These are phyloP conservation scores for Inga laurina DNA, from an alignment of 306 rosid species.

Conservation along the genomic window DNA sequence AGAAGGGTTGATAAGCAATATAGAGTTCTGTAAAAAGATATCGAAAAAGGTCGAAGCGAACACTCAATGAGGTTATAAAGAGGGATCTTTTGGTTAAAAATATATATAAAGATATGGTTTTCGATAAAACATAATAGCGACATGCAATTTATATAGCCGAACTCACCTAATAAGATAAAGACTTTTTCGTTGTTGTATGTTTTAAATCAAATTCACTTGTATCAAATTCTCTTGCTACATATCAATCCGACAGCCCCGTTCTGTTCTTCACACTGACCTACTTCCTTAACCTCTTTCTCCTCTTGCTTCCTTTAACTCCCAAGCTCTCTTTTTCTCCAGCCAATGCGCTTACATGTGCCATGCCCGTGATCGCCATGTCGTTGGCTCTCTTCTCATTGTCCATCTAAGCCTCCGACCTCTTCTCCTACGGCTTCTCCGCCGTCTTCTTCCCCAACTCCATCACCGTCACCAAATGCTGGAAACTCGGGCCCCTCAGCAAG, in stretches of 20 bases:
- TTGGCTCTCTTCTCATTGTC: slow-evolving; percentile 46
- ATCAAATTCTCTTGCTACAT: slow-evolving; percentile 30
- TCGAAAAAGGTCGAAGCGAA: no score
- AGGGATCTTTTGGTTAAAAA: no score
- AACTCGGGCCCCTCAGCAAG: slow-evolving; percentile 13
- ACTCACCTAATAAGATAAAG: no score
- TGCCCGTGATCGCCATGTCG: slow-evolving; percentile 42
- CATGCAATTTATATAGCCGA: no score
- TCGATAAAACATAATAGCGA: no score
- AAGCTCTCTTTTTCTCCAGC: neutral
- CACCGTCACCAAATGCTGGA: neutral
- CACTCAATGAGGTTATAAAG: no score
- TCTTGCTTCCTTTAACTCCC: neutral
- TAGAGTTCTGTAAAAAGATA: no score
- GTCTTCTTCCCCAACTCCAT: slow-evolving; percentile 10
- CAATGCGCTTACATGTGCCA: slow-evolving; percentile 58
- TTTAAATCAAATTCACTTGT: no score
- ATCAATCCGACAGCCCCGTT: slow-evolving; percentile 28
- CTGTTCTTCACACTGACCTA: slow-evolving; percentile 29
- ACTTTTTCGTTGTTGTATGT: no score
- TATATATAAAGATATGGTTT: no score
- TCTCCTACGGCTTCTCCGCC: neutral
- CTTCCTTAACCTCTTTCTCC: neutral
- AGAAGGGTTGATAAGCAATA: no score
- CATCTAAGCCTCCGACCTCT: slow-evolving; percentile 20